A percentile compares a stretch with the other conserved stretches of the same genome.
Evolutionary conservation across 768 basidiomycete genomes (phyloP).

Genomic region (Daedaleopsis sinensis): DNA sequence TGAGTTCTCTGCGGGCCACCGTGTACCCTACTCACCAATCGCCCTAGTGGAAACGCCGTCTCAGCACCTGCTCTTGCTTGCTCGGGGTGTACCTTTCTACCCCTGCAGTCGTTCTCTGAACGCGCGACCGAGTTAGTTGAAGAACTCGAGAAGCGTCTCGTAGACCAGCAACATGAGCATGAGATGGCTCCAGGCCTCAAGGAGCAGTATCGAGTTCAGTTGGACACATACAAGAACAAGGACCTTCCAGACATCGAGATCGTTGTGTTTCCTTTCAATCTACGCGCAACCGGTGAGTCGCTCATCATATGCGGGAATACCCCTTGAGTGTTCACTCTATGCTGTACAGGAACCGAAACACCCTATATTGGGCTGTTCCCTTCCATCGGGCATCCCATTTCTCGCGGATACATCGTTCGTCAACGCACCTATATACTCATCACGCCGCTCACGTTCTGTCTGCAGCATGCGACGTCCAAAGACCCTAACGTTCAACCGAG

Average conservation of each 20-base stretch:
- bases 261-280: slow-evolving; percentile 21
- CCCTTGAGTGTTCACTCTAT: neutral
- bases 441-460: too few species aligned
- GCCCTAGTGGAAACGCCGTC: too few species aligned
- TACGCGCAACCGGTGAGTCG: slow-evolving; percentile 1
- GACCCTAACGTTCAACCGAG: slow-evolving; percentile 29
- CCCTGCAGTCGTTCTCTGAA: slow-evolving; percentile 2
- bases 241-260: slow-evolving; percentile 27
- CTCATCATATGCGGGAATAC: neutral
- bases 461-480: slow-evolving; percentile 24
- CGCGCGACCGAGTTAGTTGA: neutral
- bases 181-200: slow-evolving; percentile 18
- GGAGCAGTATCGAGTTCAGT: slow-evolving; percentile 31
- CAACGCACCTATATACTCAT: too few species aligned
- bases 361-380: slow-evolving; percentile 17
- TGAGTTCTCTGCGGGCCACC: too few species aligned
- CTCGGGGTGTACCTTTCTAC: slow-evolving; percentile 8
- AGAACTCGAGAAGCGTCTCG: neutral
- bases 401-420: slow-evolving; percentile 37
- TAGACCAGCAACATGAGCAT: neutral
- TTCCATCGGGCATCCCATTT: slow-evolving; percentile 27
- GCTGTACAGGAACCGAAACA: neutral
- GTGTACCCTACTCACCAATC: too few species aligned
- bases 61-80: slow-evolving; percentile 1
- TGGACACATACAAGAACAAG: slow-evolving; percentile 19